A percentile compares a stretch with the other conserved stretches of the same genome.
Evolutionary conservation across 148 eudicot species (phyloP).

Genomic region (Rhododendron griersonianum): DNA sequence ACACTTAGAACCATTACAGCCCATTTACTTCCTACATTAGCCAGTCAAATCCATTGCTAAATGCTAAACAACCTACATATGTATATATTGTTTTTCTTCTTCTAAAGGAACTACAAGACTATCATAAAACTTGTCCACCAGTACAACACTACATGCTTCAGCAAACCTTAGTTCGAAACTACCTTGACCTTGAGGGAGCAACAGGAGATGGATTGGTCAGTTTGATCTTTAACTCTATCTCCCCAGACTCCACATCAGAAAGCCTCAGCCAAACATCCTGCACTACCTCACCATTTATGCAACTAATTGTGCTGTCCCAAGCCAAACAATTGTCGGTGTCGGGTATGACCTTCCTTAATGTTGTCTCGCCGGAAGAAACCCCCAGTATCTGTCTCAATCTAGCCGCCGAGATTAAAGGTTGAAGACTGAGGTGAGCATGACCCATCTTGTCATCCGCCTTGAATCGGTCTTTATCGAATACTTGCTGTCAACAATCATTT

Average conservation of each 20-base stretch:
- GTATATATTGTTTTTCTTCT: not conserved
- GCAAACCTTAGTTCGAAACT: slow-evolving; percentile 1
- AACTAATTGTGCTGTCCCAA: slow-evolving; percentile 52
- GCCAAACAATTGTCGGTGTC: slow-evolving; percentile 56
- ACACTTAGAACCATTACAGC: not conserved
- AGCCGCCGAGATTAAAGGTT: slow-evolving; percentile 58
- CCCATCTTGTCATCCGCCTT: slow-evolving; percentile 88
- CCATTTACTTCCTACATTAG: not conserved
- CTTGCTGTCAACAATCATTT: slow-evolving; percentile 40
- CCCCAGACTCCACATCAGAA: slow-evolving; percentile 62
- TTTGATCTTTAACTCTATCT: slow-evolving; percentile 53
- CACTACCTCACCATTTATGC: slow-evolving; percentile 47
- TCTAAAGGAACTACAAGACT: not conserved
- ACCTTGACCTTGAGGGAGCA: slow-evolving; percentile 4
- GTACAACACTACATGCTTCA: not conserved
- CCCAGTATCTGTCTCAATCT: slow-evolving; percentile 54
- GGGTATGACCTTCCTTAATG: slow-evolving; percentile 57
- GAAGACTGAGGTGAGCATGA: slow-evolving; percentile 49
- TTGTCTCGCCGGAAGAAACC: slow-evolving; percentile 41
- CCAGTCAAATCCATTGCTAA: not conserved
- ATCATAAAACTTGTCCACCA: not conserved
- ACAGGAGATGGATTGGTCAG: slow-evolving; percentile 24
- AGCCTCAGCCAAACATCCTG: slow-evolving; percentile 71
- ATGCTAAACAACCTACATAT: not conserved
- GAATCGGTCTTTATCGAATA: slow-evolving; percentile 66